Evolutionary conservation across 2,329 filamentous ascomycete genomes (phyloP), one percentile per base, ranked within the genome.

Genomic region (Dactylellina haptotyla): DNA sequence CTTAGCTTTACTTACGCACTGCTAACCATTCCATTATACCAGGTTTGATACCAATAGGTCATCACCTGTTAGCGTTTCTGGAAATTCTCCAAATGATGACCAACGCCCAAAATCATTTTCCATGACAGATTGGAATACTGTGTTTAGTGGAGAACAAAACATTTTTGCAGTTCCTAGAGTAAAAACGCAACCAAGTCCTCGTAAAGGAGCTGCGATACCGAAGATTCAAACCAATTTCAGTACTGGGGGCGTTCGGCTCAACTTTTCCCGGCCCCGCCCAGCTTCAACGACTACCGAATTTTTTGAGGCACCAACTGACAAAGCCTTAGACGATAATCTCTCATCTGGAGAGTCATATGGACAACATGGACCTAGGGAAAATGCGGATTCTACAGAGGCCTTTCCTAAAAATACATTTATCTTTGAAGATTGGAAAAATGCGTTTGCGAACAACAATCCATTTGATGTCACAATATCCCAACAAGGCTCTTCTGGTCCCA

Each of bases 401-500:
- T 58, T 58, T 16, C 23, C 62, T 2, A 56, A 51, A 43, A 66
- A 65, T 45, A 46, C 62, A 10, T 74, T 74, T 34, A 46, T 56
- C 6, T 74, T 74, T 48, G 62, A 74, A 28, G 62, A 67, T 28
- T 74, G 70, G 70, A 28, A 74, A n/a, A 57, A 67, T 14, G 63
- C 70, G 3, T 74, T 74, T 37, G 43, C 70, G 1, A 56, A 73
- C 20, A 73, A 25, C n/a, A 73, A 73, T 23, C 70, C 70, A 8
- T 74, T 74, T 18, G 48, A 74, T 48, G 51, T 74, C 39, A 58
- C 57, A 18, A 54, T 30, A n/a, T 57, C 28, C 8, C 54, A 74
- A 4, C 57, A 64, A n/a, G 26, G 34, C 32, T 14, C 25, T 3
- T 37, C 62, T n/a, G 50, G 56, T 1, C 37, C 63, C 41, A 28